Percentiles rank a stretch among this genome's conserved stretches.
Evolutionary conservation across 176 grass and related monocot species (phyloP).

Genomic region (Panicum miliaceum): DNA sequence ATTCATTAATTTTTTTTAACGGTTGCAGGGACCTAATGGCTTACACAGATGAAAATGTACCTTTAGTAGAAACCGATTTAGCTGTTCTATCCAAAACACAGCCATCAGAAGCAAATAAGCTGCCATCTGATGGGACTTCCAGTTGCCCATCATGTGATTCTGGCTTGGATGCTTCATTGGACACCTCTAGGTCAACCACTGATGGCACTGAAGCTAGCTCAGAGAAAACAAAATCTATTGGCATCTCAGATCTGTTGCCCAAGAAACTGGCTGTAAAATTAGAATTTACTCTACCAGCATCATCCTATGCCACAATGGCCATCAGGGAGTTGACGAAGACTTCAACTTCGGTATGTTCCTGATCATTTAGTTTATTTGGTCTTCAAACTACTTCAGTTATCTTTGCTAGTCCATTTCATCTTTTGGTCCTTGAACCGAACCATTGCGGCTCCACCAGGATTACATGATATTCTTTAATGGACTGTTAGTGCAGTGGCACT

Average conservation of each 20-base stretch:
- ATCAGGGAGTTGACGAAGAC: conserved; percentile 89
- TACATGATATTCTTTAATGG: conserved; percentile 2
- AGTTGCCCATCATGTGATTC: conserved; percentile 18
- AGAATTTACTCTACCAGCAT: conserved; percentile 86
- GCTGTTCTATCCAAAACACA: conserved; percentile 60
- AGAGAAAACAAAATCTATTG: conserved; percentile 35
- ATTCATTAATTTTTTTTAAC: conserved; percentile 26
- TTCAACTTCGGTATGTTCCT: conserved; percentile 78
- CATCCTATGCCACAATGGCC: conserved; percentile 97
- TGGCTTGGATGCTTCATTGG: conserved; percentile 22
- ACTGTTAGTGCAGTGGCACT: background rate
- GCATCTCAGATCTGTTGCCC: conserved; percentile 45
- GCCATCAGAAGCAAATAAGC: conserved; percentile 40
- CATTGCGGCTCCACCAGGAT: background rate
- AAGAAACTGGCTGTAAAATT: conserved; percentile 79
- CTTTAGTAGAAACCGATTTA: conserved; percentile 74
- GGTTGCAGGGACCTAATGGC: conserved; percentile 65
- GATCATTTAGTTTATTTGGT: conserved; percentile 1
- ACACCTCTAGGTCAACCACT: conserved; percentile 38
- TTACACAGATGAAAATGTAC: conserved; percentile 64
- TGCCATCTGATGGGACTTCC: conserved; percentile 34
- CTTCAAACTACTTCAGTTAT: conserved; percentile 5
- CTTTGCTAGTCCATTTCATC: background rate
- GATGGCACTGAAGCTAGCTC: conserved; percentile 31
- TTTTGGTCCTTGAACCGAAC: conserved; percentile 22